Percentiles rank a stretch among this genome's conserved stretches.
Conservation (phyloP, 495 filamentous ascomycete genomes). For the Pyrenopolyporus hunteri region DNA sequence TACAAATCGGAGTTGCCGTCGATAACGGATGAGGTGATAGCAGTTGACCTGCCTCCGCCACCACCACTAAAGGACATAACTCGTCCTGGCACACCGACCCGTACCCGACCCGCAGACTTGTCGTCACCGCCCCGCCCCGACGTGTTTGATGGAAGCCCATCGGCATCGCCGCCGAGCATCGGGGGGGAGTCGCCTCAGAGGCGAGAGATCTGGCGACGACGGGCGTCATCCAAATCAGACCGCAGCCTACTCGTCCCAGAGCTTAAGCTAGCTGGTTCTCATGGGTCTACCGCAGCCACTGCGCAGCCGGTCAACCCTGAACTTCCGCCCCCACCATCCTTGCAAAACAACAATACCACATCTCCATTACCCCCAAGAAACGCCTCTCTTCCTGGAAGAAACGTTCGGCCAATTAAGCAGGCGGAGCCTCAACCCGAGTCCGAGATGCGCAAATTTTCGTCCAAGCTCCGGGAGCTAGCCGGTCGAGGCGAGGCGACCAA, state of each 20-base stretch:
- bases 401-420: constrained; percentile 33
- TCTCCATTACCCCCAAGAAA: constrained; percentile 37
- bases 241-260: constrained; percentile 48
- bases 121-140: constrained; percentile 1
- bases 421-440: constrained; percentile 18
- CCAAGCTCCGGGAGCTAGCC: constrained; percentile 23
- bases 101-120: constrained; percentile 1
- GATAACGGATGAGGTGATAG: constrained; percentile 10
- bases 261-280: constrained; percentile 50
- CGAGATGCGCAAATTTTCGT: constrained; percentile 36
- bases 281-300: constrained; percentile 53
- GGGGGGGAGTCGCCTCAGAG: constrained; percentile 41
- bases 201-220: constrained; percentile 51
- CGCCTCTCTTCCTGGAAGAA: constrained; percentile 37
- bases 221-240: constrained; percentile 53
- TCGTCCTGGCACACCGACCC: constrained; percentile 29
- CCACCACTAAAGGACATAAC: constrained; percentile 47
- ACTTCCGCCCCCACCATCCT: constrained; percentile 22
- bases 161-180: constrained; percentile 16
- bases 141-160: background rate
- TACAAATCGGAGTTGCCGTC: constrained; percentile 17
- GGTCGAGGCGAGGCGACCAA: constrained; percentile 16
- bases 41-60: constrained; percentile 43
- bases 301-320: constrained; percentile 19
- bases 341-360: constrained; percentile 18